Conservation (phyloP, 1,284 basidiomycete genomes). For the Boletus hoseneyae region DNA sequence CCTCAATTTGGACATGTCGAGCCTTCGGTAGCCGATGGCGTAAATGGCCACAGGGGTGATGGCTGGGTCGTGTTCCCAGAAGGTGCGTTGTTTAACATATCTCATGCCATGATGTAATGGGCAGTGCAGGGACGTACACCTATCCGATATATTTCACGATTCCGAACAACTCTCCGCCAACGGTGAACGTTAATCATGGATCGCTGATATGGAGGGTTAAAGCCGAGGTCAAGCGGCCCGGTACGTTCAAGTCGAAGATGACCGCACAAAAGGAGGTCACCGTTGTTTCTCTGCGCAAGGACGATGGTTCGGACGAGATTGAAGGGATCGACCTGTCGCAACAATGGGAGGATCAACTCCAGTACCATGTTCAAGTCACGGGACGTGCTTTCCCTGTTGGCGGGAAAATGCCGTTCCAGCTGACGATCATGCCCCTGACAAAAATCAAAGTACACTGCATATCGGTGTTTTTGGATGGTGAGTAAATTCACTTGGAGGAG, state of each 20-base stretch:
- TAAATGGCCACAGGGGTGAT: conserved; percentile 42
- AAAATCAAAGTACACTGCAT: conserved; percentile 85
- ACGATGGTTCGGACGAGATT: conserved; percentile 46
- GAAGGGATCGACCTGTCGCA: conserved; percentile 87
- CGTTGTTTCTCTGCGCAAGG: conserved; percentile 74
- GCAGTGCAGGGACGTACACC: conserved; percentile 75
- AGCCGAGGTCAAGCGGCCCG: conserved; percentile 81
- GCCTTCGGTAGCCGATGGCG: conserved; percentile 36
- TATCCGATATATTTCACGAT: conserved; percentile 93
- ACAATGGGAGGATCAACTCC: conserved; percentile 90
- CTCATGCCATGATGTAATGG: conserved; percentile 3
- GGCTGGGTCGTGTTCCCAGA: conserved; percentile 91
- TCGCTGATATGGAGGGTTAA: conserved; percentile 79
- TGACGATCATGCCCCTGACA: conserved; percentile 81
- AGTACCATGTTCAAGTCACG: conserved; percentile 78
- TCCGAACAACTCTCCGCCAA: conserved; percentile 79
- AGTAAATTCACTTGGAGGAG: conserved; percentile 14
- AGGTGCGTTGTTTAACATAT: conserved; percentile 47
- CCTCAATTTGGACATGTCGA: conserved; percentile 8
- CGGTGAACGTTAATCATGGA: conserved; percentile 77
- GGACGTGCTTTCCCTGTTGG: conserved; percentile 85
- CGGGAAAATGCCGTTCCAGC: conserved; percentile 75
- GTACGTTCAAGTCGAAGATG: conserved; percentile 76
- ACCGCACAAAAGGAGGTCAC: conserved; percentile 70
- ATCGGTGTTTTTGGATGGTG: conserved; percentile 81